Evolutionary conservation across 2,329 filamentous ascomycete genomes (phyloP), one percentile per base, ranked within the genome.

Genomic region (Apiospora hydei): DNA sequence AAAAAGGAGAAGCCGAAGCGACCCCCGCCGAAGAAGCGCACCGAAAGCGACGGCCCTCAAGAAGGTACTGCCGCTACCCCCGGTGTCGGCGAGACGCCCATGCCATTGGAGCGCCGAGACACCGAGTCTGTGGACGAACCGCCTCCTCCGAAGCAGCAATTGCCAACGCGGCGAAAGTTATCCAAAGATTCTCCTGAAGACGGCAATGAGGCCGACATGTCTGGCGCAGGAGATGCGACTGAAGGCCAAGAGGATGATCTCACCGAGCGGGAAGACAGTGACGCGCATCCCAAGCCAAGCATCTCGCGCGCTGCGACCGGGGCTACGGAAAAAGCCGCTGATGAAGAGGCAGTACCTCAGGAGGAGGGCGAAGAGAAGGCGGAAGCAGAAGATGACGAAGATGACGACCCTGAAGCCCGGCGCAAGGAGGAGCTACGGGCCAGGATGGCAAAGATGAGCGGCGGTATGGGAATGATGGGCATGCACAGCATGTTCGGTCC

Each of bases 361-460:
- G 85, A 84, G 21, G 85, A 83, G 14, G 87, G 88, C 30, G 88
- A 88, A 24, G 89, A 88, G 3, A 89, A 70, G 47, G 34, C 88
- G 14, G 90, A 89, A 3, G 90, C 90, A 18, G 92, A 92, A n/a
- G 92, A 93, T 26, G 93, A 94, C 44, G 94, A 95, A 67, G 93
- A 95, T 41, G 94, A 97, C 69, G 95, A 98, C 78, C 94, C 95
- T 0, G 96, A 99, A 81, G 88, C 94, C 30, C 91, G 90, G 76
- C 92, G 95, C 70, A 93, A 92, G 80, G 91, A 98, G 83, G 96
- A 98, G 80, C 87, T 99, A 44, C 91, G 96, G 73, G 95, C 96
- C 74, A 91, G 96, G 77, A 99, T 99, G 94, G 96, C 96, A 66
- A 98, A 98, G 84, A 96, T 99, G 93, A 97, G 96, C 76, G 96